Evolutionary conservation across 2,329 filamentous ascomycete species (phyloP), one percentile per base, ranked within the genome.

Genomic region (Calonectria henricotiae): DNA sequence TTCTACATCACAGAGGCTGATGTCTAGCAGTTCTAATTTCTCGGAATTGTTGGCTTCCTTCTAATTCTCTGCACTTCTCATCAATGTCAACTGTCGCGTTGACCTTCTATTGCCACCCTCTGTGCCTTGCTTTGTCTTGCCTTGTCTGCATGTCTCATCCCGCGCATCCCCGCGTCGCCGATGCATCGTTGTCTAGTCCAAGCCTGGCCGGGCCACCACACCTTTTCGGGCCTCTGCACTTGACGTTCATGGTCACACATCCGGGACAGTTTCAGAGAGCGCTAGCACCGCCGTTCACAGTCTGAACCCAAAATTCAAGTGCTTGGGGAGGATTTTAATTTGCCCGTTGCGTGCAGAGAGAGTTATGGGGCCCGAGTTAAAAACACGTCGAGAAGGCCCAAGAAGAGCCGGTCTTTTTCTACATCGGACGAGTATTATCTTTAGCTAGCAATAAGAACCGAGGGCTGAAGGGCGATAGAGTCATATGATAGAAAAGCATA

Each of bases 181-280:
- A 61, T 61, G 23, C 55, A 23, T 61, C 55, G 43, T 35, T 37
- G 39, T 43, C 39, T 30, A 27, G 55, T 12, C 55, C 55, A 61
- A 41, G 25, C 25, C 55, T 61, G 25, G 27, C 39, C 17, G 23
- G 55, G 55, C n/a, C 37, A 61, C 39, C 55, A 61, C 55, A 32
- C 55, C 55, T 17, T 44, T 44, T 61, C 44, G 20, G 55, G 37
- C 35, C 11, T 44, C 9, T 30, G 55, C 9, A 11, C 55, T 61
- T 44, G 55, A 61, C 39, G 7, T 32, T 61, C 55, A 44, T 44
- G 55, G 37, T 61, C 55, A 41, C 55, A 61, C 55, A 61, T 37
- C 55, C 55, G 23, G 39, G 55, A 41, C 55, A 44, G 55, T 32
- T 30, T 44, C 39, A 43, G 39, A 15, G 55, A 15, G 55, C 37